phyloP scores from a whole-genome alignment of 768 basidiomycete species.

The Hericium coralloides region DNA sequence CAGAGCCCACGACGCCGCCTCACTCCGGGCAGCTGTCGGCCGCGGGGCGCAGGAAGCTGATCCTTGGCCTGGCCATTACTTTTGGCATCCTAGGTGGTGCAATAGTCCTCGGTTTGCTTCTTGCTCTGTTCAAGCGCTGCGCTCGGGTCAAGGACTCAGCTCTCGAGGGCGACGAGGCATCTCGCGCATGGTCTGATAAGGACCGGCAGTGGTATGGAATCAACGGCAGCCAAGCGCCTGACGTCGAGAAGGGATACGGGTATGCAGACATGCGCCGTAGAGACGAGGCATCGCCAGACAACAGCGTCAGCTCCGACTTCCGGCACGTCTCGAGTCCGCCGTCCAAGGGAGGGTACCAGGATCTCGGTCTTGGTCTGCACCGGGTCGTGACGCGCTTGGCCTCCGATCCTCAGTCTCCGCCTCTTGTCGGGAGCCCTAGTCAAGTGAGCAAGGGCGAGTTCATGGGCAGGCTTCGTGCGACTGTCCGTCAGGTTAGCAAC shows the following conservation, averaged over 20 bases:
- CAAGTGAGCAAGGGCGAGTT: slow-evolving; percentile 69
- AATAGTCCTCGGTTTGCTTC: slow-evolving; percentile 40
- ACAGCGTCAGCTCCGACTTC: neutral
- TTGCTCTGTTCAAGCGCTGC: slow-evolving; percentile 48
- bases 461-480: slow-evolving; percentile 49
- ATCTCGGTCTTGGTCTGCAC: slow-evolving; percentile 38
- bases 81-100: slow-evolving; percentile 58
- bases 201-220: slow-evolving; percentile 68
- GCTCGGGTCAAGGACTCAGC: slow-evolving; percentile 54
- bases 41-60: slow-evolving; percentile 37
- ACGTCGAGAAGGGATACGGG: slow-evolving; percentile 23
- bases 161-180: slow-evolving; percentile 49
- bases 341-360: slow-evolving; percentile 23
- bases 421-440: slow-evolving; percentile 32
- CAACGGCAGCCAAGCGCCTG: slow-evolving; percentile 20
- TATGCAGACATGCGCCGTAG: slow-evolving; percentile 18
- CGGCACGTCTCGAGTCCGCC: slow-evolving; percentile 1
- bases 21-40: slow-evolving; percentile 27
- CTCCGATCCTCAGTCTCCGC: slow-evolving; percentile 5
- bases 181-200: slow-evolving; percentile 47
- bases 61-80: slow-evolving; percentile 50
- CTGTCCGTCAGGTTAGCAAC: slow-evolving; percentile 62
- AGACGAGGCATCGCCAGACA: neutral
- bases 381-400: slow-evolving; percentile 26
- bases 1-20: slow-evolving; percentile 16